Percentiles rank a stretch among this genome's conserved stretches.
phyloP scores from a whole-genome alignment of 1,284 basidiomycete species.

The Boletus smithii region DNA sequence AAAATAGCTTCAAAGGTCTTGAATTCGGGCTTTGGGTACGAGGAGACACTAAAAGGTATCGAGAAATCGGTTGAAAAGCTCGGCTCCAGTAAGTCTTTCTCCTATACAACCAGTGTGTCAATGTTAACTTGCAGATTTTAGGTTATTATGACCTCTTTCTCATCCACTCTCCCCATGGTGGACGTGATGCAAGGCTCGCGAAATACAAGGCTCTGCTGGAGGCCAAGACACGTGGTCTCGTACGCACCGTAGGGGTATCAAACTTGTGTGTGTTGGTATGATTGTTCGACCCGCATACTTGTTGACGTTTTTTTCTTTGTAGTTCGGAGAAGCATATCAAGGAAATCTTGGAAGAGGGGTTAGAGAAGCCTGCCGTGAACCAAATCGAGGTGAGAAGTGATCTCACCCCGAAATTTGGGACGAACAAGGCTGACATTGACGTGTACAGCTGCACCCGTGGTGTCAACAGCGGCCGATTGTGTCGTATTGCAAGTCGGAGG shows the following conservation, averaged over 20 bases:
- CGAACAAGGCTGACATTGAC: background rate
- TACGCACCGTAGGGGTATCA: constrained; percentile 57
- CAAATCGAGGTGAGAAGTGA: constrained; percentile 43
- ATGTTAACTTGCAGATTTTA: constrained; percentile 15
- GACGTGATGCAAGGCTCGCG: constrained; percentile 41
- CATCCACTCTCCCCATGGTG: constrained; percentile 52
- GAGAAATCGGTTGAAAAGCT: constrained; percentile 39
- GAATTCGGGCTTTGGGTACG: constrained; percentile 28
- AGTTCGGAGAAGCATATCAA: constrained; percentile 42
- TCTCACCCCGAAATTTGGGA: background rate
- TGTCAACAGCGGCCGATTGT: constrained; percentile 53
- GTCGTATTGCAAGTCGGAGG: constrained; percentile 44
- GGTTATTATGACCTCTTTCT: constrained; percentile 61
- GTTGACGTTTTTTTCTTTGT: background rate
- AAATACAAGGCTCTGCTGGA: constrained; percentile 45
- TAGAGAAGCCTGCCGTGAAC: constrained; percentile 47
- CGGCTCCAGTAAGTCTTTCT: constrained; percentile 29
- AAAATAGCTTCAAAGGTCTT: constrained; percentile 24
- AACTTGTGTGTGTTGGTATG: constrained; percentile 44
- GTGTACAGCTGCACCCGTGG: constrained; percentile 47
- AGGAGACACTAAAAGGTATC: constrained; percentile 35
- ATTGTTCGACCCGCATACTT: background rate
- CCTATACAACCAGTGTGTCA: background rate
- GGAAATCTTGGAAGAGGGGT: constrained; percentile 40
- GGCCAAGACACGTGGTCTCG: constrained; percentile 48